Base-by-base conservation (phyloP, 139 green algal genomes). In the Haematococcus lacustris region DNA sequence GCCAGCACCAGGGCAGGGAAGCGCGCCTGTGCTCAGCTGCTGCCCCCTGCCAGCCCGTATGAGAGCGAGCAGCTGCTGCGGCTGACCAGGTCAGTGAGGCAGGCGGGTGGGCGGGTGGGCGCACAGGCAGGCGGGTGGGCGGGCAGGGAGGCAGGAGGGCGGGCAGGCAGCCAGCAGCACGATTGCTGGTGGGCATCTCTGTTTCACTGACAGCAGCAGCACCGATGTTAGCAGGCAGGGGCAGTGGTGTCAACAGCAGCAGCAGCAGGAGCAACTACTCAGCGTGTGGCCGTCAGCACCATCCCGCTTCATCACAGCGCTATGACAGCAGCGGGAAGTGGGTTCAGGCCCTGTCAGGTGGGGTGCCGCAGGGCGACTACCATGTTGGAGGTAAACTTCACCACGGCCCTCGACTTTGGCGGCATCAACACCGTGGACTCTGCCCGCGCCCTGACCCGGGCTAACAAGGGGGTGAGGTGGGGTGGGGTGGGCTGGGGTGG, bases 331-430 rank as follows among this genome's bases (percentile, higher is more conserved):
- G 50, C 32, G 47, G 50, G 30, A 43, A 40, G 43, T 53, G 43
- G 9, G 43, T 53, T 53, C 43, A 28, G 9, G 43, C 43, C 9
- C 43, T 53, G 43, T 17, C 43, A 28, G 43, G 9, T 53, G 43
- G 9, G 53, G n/a, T 51, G 38, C 33, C 13, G 5, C 75, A 87
- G 77, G 13, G 85, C 89, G 1, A 80, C 81, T 0, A 71, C 83
- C n/a, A 51, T 70, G 17, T 71, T 92, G 30, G 84, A 90, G 67
- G 62, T 77, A 1, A 79, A 94, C 7, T 85, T 73, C 43, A 80
- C 79, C 32, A 78, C 62, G 1, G 65, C 78, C 6, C 67, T 96
- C 6, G 90, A 96, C 70, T 95, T 92, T 85, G 91, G 91, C 0
- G 87, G 88, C 50, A 87, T 92, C 17, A 75, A 81, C 43, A 94